Conservation (phyloP, 163 green algal genomes). For the Prototheca cutis region DNA sequence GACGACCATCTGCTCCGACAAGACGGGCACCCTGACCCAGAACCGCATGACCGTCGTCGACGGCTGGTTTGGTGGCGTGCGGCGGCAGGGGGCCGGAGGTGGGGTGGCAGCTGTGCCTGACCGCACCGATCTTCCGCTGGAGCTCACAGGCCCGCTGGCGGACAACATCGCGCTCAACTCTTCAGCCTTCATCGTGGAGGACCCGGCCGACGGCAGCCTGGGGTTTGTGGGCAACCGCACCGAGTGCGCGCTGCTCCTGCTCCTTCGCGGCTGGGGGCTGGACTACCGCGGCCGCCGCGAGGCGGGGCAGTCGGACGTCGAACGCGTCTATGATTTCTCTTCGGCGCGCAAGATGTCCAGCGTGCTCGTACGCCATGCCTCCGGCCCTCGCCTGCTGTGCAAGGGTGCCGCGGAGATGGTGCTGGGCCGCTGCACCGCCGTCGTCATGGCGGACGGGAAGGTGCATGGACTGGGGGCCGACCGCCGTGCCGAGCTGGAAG, state of each 20-base stretch:
- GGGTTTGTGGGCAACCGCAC: slow-evolving; percentile 70
- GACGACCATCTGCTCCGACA: slow-evolving; percentile 97
- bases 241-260: slow-evolving; percentile 86
- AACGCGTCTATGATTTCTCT: slow-evolving; percentile 69
- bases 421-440: slow-evolving; percentile 54
- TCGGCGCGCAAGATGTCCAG: slow-evolving; percentile 79
- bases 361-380: slow-evolving; percentile 39
- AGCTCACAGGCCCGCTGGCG: slow-evolving; percentile 26
- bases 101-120: not conserved
- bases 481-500: slow-evolving; percentile 35
- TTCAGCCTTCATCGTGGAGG: slow-evolving; percentile 61
- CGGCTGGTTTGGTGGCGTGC: slow-evolving; percentile 82
- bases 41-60: slow-evolving; percentile 97
- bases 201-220: slow-evolving; percentile 6
- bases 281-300: slow-evolving; percentile 58
- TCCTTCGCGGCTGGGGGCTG: slow-evolving; percentile 58
- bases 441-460: slow-evolving; percentile 26
- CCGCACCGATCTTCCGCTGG: slow-evolving; percentile 20
- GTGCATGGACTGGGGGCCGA: slow-evolving; percentile 31
- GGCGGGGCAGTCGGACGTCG: slow-evolving; percentile 37
- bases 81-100: too few species aligned
- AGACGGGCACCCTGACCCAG: slow-evolving; percentile 94
- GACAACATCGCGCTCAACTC: slow-evolving; percentile 64
- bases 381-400: slow-evolving; percentile 20
- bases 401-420: slow-evolving; percentile 88